phyloP scores from a whole-genome alignment of 2,329 filamentous ascomycete species.

The Ophiostoma perfectum region DNA sequence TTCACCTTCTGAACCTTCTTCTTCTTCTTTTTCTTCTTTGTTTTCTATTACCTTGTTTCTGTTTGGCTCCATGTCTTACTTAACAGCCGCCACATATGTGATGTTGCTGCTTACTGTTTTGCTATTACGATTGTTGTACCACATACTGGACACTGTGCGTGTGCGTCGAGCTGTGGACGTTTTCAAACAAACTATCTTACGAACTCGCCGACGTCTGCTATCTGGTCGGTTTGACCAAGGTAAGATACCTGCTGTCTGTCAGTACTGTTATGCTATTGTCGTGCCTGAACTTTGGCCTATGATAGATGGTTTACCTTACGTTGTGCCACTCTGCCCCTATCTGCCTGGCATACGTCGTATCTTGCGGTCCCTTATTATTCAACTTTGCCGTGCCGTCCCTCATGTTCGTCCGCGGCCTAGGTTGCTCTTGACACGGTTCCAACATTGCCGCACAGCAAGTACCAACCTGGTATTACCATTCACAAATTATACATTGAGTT shows the following conservation, averaged over 20 bases:
- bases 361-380: background rate
- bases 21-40: background rate
- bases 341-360: background rate
- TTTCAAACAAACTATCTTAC: background rate
- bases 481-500: background rate
- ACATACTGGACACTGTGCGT: no score
- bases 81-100: background rate
- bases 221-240: background rate
- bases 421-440: background rate
- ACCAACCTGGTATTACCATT: background rate
- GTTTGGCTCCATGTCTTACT: background rate
- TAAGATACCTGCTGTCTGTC: background rate
- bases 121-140: background rate
- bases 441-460: background rate
- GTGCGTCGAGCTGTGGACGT: background rate
- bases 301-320: no score
- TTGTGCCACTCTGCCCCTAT: background rate
- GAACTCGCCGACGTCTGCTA: background rate
- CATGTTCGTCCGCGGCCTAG: constrained; percentile 8
- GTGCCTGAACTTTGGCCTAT: no score
- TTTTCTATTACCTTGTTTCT: background rate
- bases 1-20: background rate
- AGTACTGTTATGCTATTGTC: background rate
- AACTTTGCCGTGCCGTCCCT: constrained; percentile 8
- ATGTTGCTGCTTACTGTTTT: background rate